phyloP scores from a whole-genome alignment of 371 early-diverging fungal species.

The Rhizopus sp. region DNA sequence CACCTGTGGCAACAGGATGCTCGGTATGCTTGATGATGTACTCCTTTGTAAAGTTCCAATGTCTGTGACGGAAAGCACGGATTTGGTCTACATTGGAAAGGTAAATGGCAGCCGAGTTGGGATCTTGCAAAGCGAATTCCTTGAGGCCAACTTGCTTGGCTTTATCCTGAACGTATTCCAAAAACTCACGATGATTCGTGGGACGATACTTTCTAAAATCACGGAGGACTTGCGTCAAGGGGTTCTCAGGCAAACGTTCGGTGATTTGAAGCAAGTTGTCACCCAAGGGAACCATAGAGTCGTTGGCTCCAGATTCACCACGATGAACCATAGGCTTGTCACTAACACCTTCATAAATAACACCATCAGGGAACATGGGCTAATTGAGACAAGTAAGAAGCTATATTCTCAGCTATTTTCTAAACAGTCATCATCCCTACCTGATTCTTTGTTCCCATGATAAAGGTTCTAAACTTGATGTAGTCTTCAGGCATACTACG shows the following conservation, averaged over 20 bases:
- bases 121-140: conserved; percentile 53
- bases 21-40: conserved; percentile 79
- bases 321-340: conserved; percentile 67
- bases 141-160: conserved; percentile 47
- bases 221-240: conserved; percentile 73
- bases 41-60: conserved; percentile 88
- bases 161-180: conserved; percentile 64
- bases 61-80: conserved; percentile 82
- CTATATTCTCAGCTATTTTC: background rate
- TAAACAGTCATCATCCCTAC: conserved; percentile 14
- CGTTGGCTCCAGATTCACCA: conserved; percentile 89
- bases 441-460: conserved; percentile 87
- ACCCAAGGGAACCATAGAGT: conserved; percentile 81
- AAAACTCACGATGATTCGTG: conserved; percentile 73
- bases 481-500: conserved; percentile 74
- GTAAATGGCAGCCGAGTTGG: conserved; percentile 66
- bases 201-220: conserved; percentile 85
- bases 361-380: conserved; percentile 87
- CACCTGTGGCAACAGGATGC: conserved; percentile 75
- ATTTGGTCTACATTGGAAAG: conserved; percentile 82
- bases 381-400: conserved; percentile 6
- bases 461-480: conserved; percentile 83
- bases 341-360: conserved; percentile 80
- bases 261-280: conserved; percentile 86
- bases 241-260: conserved; percentile 77